These are phyloP conservation scores for Agaricus bisporus DNA, from an alignment of 768 basidiomycete genomes.

Conservation along the genomic window DNA sequence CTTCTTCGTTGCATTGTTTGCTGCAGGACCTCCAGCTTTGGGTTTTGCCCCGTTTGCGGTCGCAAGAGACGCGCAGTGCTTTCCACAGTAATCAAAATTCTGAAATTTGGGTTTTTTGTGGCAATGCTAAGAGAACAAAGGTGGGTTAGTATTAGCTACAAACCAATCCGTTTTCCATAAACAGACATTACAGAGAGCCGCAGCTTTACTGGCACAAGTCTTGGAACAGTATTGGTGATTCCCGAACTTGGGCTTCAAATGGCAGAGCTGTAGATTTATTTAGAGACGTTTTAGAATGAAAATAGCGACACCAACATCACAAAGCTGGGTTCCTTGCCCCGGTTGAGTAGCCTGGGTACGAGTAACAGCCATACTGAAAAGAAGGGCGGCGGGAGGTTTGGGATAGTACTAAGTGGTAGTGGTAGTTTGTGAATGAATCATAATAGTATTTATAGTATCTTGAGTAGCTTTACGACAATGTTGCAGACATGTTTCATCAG, in stretches of 20 bases:
- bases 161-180: not conserved
- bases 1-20: slow-evolving; percentile 12
- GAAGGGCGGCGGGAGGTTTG: not conserved
- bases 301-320: slow-evolving; percentile 28
- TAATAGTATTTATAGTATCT: slow-evolving; percentile 11
- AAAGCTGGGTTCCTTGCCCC: slow-evolving; percentile 25
- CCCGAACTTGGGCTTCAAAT: slow-evolving; percentile 42
- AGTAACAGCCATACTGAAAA: slow-evolving; percentile 23
- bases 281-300: slow-evolving; percentile 2
- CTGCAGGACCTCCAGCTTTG: slow-evolving; percentile 10
- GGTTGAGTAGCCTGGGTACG: slow-evolving; percentile 18
- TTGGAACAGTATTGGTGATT: slow-evolving; percentile 45
- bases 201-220: slow-evolving; percentile 45
- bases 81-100: slow-evolving; percentile 57
- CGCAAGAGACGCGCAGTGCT: slow-evolving; percentile 53
- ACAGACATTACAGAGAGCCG: slow-evolving; percentile 38
- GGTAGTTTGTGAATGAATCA: not conserved
- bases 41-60: slow-evolving; percentile 20
- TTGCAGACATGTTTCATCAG: slow-evolving; percentile 18
- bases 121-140: slow-evolving; percentile 34
- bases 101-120: slow-evolving; percentile 55
- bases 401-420: slow-evolving; percentile 9
- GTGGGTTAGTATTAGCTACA: not conserved
- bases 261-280: slow-evolving; percentile 35
- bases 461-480: slow-evolving; percentile 10